Conservation (phyloP, 495 filamentous ascomycete genomes). For the Lasiosphaeria ovina region DNA sequence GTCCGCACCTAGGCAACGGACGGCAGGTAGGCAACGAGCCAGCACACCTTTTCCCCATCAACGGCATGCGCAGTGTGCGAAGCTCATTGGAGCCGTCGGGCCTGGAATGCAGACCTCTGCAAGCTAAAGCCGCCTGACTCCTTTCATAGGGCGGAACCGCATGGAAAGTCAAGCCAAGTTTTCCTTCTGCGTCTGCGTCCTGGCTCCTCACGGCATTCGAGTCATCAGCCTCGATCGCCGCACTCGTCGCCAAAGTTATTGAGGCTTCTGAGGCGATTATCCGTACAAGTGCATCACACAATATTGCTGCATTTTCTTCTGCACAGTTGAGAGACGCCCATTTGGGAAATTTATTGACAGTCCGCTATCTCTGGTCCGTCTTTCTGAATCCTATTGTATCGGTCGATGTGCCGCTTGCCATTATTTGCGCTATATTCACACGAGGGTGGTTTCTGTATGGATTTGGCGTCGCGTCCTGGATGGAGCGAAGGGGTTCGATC, state of each 20-base stretch:
- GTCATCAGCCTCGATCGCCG: slow-evolving; percentile 26
- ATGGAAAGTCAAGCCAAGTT: slow-evolving; percentile 16
- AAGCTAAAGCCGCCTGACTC: slow-evolving; percentile 18
- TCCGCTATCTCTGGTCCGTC: too few species aligned
- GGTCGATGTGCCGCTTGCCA: too few species aligned
- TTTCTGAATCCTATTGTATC: too few species aligned
- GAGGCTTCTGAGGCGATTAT: neutral
- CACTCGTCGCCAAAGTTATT: neutral
- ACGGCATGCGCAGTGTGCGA: slow-evolving; percentile 10
- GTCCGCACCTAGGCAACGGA: slow-evolving; percentile 24
- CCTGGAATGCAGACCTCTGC: slow-evolving; percentile 30
- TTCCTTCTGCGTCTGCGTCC: slow-evolving; percentile 2
- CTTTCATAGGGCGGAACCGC: slow-evolving; percentile 27
- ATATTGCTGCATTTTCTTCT: too few species aligned
- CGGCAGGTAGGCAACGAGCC: slow-evolving; percentile 25
- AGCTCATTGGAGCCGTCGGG: slow-evolving; percentile 29
- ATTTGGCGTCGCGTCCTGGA: neutral
- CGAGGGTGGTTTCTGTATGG: neutral
- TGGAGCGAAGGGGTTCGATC: too few species aligned
- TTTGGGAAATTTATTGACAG: too few species aligned
- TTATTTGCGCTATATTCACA: too few species aligned
- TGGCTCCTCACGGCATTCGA: slow-evolving; percentile 15
- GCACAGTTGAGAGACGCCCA: too few species aligned
- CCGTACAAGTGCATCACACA: too few species aligned
- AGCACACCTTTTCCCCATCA: slow-evolving; percentile 24